phyloP scores from a whole-genome alignment of 345 rosid genomes.

The Acer saccharum region DNA sequence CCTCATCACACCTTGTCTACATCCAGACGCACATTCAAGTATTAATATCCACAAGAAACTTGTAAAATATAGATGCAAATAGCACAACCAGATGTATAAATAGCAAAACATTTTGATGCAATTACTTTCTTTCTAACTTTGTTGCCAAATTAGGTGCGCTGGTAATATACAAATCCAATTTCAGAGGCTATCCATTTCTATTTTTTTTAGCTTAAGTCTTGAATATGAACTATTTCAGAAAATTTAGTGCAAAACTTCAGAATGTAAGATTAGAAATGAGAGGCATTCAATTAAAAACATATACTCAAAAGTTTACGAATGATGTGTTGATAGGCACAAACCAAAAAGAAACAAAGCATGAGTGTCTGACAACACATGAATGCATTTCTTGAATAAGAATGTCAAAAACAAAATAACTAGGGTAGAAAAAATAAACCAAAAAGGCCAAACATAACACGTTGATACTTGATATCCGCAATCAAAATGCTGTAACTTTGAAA shows the following conservation, averaged over 20 bases:
- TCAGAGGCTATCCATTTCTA: background rate
- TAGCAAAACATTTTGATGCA: background rate
- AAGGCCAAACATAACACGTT: background rate
- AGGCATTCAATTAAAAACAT: background rate
- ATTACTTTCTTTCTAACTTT: background rate
- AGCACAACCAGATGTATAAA: background rate
- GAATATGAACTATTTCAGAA: constrained; percentile 4
- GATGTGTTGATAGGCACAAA: background rate
- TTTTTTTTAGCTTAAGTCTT: background rate
- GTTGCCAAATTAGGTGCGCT: background rate
- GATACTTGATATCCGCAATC: background rate
- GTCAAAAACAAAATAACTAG: background rate
- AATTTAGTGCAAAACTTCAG: background rate
- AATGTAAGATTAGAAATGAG: background rate
- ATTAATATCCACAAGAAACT: constrained; percentile 4
- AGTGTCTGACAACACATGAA: background rate
- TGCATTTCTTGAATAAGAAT: background rate
- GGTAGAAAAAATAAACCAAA: background rate
- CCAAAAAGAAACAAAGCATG: constrained; percentile 3
- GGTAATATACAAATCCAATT: background rate
- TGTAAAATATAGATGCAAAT: background rate
- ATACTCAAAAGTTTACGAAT: background rate
- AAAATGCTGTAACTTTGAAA: background rate
- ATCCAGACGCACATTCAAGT: constrained; percentile 7
- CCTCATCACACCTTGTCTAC: constrained; percentile 42